Base-by-base conservation (phyloP, 2,329 filamentous ascomycete species). In the Neonectria punicea region DNA sequence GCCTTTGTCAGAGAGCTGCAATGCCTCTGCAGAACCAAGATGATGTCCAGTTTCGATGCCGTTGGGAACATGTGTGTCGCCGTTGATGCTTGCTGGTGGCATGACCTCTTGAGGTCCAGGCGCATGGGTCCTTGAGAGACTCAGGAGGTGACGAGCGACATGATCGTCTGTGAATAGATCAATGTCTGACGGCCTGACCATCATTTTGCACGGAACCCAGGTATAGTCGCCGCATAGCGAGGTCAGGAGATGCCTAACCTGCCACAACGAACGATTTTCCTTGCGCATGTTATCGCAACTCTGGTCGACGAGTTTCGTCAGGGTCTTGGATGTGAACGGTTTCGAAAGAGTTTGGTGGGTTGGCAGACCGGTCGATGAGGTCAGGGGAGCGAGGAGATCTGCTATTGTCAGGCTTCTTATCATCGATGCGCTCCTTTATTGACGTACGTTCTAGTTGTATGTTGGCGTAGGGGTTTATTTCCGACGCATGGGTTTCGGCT, bases 321-420 rank as follows among this genome's bases (percentile, higher is more conserved):
- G 84, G 11, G 91, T 92, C 70, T 88, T 90, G 54, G 91, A 93
- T 14, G 86, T 90, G 76, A 93, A 96, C 0, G 93, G 89, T 70
- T 89, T 85, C 65, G 91, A 93, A 44, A 94, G 83, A 25, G 91
- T 91, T 56, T 92, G 90, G 76, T 96, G 93, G 61, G 85, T 86
- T 14, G 92, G 87, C 16, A 97, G 84, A 65, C 94, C 92, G 77
- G 91, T 91, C 54, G 92, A 88, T 36, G 91, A 84, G 18, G 91
- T 93, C 59, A 96, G 82, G 13, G 93, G 93, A 20, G 90, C 90
- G 60, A 96, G 87, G 16, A 95, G 84, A 61, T 89, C 92, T 93
- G 73, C 13, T 55, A 39, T 53, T 41, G 71, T 77, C 76, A 80
- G 80, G 65, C 69, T 58, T 61, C 5, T 51, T 18, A 67, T 28